Conservation (phyloP, 441 rosid genomes). For the Erysimum cheiri region DNA sequence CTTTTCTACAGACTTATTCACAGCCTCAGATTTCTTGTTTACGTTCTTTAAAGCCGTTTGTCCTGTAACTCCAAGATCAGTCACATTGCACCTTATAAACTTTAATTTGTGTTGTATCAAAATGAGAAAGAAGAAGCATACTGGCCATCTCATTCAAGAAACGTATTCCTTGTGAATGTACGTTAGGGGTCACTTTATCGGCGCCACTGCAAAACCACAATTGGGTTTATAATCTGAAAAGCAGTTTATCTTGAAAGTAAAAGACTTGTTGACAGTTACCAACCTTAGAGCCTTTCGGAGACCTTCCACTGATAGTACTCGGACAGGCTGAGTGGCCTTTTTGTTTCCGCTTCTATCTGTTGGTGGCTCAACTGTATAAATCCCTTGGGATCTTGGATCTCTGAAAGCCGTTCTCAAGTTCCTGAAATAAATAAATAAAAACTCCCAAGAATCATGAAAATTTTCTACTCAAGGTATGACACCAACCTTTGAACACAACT, state of each 20-base stretch:
- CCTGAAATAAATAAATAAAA: slow-evolving; percentile 10
- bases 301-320: slow-evolving; percentile 77
- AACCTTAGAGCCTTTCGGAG: slow-evolving; percentile 87
- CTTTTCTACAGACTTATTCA: slow-evolving; percentile 50
- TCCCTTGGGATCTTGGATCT: slow-evolving; percentile 60
- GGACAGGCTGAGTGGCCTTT: slow-evolving; percentile 59
- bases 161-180: slow-evolving; percentile 91
- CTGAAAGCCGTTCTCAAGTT: slow-evolving; percentile 72
- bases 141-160: slow-evolving; percentile 89
- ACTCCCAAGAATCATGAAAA: slow-evolving; percentile 14
- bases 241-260: not conserved
- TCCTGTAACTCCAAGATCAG: slow-evolving; percentile 49
- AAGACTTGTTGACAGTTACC: slow-evolving; percentile 21
- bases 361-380: slow-evolving; percentile 70
- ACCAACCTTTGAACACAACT: slow-evolving; percentile 4
- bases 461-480: slow-evolving; percentile 8
- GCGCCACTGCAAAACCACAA: slow-evolving; percentile 65
- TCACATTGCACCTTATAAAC: slow-evolving; percentile 29
- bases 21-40: slow-evolving; percentile 50
- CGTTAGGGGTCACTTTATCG: slow-evolving; percentile 85
- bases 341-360: slow-evolving; percentile 55
- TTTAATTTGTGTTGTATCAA: slow-evolving; percentile 6
- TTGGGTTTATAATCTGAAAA: slow-evolving; percentile 6
- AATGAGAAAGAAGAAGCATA: slow-evolving; percentile 40
- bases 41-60: slow-evolving; percentile 49